Percentiles rank a stretch among this genome's conserved stretches.
phyloP scores from a whole-genome alignment of 257 asterid species.

The Solanum tacnaense region DNA sequence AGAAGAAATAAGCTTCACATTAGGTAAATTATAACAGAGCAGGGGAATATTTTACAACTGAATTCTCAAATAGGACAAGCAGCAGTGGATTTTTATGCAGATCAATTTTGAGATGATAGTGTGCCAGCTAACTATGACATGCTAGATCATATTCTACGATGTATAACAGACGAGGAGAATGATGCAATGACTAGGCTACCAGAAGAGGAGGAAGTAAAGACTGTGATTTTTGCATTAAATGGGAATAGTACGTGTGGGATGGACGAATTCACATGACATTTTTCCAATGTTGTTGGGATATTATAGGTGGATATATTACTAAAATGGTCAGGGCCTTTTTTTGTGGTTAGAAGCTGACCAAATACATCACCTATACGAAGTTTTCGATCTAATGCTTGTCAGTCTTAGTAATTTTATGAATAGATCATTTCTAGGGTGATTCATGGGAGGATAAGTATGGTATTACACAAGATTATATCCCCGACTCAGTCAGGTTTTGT shows the following conservation, averaged over 20 bases:
- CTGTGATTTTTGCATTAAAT: no score
- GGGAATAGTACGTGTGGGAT: fast-evolving
- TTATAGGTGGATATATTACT: background rate
- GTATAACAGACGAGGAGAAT: no score
- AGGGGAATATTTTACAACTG: background rate
- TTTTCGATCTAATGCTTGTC: no score
- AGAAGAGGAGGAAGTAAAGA: no score
- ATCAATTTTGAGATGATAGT: no score
- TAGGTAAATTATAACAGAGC: no score
- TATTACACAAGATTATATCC: background rate
- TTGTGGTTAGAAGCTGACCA: background rate
- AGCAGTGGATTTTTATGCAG: background rate
- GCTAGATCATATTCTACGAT: no score
- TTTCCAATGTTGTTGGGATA: background rate
- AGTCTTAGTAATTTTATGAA: no score
- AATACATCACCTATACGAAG: no score
- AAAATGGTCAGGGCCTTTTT: background rate
- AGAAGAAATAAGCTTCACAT: no score
- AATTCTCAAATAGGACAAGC: background rate
- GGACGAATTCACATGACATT: background rate
- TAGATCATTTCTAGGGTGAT: background rate
- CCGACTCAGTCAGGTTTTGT: background rate
- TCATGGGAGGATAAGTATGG: background rate
- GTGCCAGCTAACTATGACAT: no score
- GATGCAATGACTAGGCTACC: fast-evolving